These are phyloP conservation scores for Curvularia sp. DNA, from an alignment of 2,329 filamentous ascomycete species.

Conservation along the genomic window DNA sequence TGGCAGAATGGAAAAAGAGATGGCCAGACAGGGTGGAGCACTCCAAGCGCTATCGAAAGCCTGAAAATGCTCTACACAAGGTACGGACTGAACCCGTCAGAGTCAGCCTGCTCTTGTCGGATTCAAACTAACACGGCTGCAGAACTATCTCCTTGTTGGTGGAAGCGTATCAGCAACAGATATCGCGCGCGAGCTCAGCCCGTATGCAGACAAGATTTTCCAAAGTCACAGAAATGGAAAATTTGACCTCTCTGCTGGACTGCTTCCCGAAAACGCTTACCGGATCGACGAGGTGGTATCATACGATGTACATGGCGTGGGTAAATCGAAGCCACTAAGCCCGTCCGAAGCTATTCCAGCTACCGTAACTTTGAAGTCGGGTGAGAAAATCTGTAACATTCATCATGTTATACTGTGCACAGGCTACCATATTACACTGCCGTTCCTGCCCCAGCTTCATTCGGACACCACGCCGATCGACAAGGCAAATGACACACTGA, in stretches of 20 bases:
- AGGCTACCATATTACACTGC: constrained; percentile 72
- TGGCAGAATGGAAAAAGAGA: constrained; percentile 55
- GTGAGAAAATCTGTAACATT: constrained; percentile 61
- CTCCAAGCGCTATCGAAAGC: constrained; percentile 60
- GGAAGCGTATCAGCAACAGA: constrained; percentile 64
- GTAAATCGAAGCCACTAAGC: background rate
- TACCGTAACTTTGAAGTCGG: constrained; percentile 62
- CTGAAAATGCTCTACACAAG: constrained; percentile 61
- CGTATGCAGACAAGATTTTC: constrained; percentile 55
- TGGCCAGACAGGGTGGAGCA: constrained; percentile 59
- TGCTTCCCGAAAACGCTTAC: constrained; percentile 63
- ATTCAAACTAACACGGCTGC: background rate
- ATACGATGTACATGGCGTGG: constrained; percentile 50
- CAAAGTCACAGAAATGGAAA: constrained; percentile 67
- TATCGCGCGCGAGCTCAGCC: constrained; percentile 61
- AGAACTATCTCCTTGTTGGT: constrained; percentile 63
- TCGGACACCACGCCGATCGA: constrained; percentile 54
- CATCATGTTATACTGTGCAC: constrained; percentile 71
- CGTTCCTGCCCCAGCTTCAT: constrained; percentile 65
- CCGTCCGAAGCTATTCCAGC: constrained; percentile 57
- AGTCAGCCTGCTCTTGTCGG: background rate
- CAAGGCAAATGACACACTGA: constrained; percentile 59
- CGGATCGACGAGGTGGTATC: constrained; percentile 61
- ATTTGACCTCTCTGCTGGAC: constrained; percentile 63
- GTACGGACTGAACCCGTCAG: background rate